Evolutionary conservation across 202 grass and related monocot species (phyloP).

Genomic region (Brachypodium distachyon): DNA sequence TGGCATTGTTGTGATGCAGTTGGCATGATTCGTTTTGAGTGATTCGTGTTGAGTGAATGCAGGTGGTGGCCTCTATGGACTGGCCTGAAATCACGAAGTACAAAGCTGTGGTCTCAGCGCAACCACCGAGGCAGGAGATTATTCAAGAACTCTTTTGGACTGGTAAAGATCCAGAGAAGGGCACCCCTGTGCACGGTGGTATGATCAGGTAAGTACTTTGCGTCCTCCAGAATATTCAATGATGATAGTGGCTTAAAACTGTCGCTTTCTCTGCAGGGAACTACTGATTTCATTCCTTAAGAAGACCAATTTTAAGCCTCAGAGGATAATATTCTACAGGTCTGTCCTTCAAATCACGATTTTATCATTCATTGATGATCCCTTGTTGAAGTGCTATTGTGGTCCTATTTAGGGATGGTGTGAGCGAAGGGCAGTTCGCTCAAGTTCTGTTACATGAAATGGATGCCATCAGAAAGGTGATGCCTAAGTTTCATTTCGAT

Average conservation of each 20-base stretch:
- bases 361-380: background rate
- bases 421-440: conserved; percentile 75
- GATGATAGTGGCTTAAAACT: background rate
- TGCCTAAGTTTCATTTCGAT: background rate
- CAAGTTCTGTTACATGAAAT: conserved; percentile 69
- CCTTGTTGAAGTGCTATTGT: background rate
- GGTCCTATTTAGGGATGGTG: conserved; percentile 53
- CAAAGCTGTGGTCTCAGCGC: conserved; percentile 64
- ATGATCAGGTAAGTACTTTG: conserved; percentile 57
- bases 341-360: background rate
- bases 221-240: background rate
- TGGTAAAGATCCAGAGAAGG: conserved; percentile 31
- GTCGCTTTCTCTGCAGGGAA: conserved; percentile 32
- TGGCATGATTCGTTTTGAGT: conserved; percentile 3
- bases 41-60: background rate
- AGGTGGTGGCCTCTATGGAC: conserved; percentile 93
- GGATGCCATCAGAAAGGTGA: conserved; percentile 60
- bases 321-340: conserved; percentile 71
- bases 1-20: background rate
- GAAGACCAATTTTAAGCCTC: conserved; percentile 1
- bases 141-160: conserved; percentile 61
- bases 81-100: conserved; percentile 63
- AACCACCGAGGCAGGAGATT: conserved; percentile 64
- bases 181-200: conserved; percentile 23
- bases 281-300: conserved; percentile 32